Evolutionary conservation across 2,329 filamentous ascomycete species (phyloP), one percentile per base, ranked within the genome.

Genomic region (Trichoderma pleuroti): DNA sequence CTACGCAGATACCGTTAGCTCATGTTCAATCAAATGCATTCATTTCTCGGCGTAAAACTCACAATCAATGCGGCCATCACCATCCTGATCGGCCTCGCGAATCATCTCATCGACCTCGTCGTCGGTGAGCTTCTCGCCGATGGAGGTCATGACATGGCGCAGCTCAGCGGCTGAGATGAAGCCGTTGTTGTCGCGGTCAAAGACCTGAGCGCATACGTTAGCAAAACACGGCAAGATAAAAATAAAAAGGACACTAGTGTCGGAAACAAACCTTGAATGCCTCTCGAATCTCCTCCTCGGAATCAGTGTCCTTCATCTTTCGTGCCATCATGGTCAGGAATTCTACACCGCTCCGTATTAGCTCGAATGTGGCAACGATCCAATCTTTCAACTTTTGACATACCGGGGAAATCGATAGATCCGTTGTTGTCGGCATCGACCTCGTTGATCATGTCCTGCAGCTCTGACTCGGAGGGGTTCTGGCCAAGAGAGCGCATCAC

Each of bases 91-190:
- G 78, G 93, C 93, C 84, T 96, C 93, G 75, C 93, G 90, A 80
- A 96, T 96, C 93, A 96, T 96, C 87, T 96, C 93, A 78, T 96
- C 93, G 76, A 96, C 93, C 84, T 96, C 93, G 76, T 95, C 92
- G 78, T 96, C 93, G 68, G 92, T 95, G 80, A 96, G 88, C 85
- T 95, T 96, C 87, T 96, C 93, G 75, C 93, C 93, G 77, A 96
- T 96, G 64, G 92, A 95, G 73, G 93, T 95, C 93, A 96, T 96
- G 82, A 96, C 93, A 78, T 96, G 93, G 77, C 93, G 92, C 78
- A 96, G 86, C 84, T 96, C 93, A 69, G 93, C 93, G 72, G 93
- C 93, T 30, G 93, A 96, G 82, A 96, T 96, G 84, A 94, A 96
- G 69, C 93, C 93, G 83, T 96, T 96, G 86, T 95, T 96, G 79